phyloP scores from a whole-genome alignment of 2,329 filamentous ascomycete species.

The Tolypocladium ophioglossoides region DNA sequence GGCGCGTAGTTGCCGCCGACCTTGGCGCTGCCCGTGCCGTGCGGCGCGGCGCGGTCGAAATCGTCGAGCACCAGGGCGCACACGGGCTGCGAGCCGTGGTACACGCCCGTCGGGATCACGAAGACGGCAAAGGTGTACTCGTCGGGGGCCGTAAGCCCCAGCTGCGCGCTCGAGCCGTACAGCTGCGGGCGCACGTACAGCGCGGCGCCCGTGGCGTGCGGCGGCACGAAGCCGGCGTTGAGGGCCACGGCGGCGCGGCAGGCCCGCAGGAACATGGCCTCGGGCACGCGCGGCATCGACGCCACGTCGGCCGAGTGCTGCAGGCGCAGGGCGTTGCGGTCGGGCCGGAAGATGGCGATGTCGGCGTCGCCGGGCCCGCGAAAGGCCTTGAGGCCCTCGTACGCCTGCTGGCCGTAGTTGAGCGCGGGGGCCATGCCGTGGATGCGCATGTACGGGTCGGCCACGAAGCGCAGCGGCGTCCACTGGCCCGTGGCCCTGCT shows the following conservation, averaged over 20 bases:
- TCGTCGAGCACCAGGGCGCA: slow-evolving; percentile 80
- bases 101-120: slow-evolving; percentile 85
- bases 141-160: slow-evolving; percentile 77
- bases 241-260: slow-evolving; percentile 73
- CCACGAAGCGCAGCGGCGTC: slow-evolving; percentile 67
- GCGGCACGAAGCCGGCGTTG: slow-evolving; percentile 87
- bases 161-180: slow-evolving; percentile 78
- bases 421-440: slow-evolving; percentile 92
- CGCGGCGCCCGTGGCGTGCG: slow-evolving; percentile 76
- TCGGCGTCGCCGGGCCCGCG: slow-evolving; percentile 56
- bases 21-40: slow-evolving; percentile 86
- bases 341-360: slow-evolving; percentile 82
- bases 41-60: slow-evolving; percentile 87
- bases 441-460: slow-evolving; percentile 74
- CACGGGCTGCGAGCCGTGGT: slow-evolving; percentile 85
- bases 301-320: slow-evolving; percentile 76
- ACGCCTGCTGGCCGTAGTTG: slow-evolving; percentile 96
- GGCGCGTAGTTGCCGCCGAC: slow-evolving; percentile 94
- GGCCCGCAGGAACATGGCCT: slow-evolving; percentile 63
- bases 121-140: slow-evolving; percentile 89
- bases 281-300: slow-evolving; percentile 72
- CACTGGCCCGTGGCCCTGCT: slow-evolving; percentile 64
- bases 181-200: slow-evolving; percentile 88
- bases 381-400: slow-evolving; percentile 97
- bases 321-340: slow-evolving; percentile 74